These are phyloP conservation scores for Bretschneidera sinensis DNA, from an alignment of 345 rosid species.

Conservation along the genomic window DNA sequence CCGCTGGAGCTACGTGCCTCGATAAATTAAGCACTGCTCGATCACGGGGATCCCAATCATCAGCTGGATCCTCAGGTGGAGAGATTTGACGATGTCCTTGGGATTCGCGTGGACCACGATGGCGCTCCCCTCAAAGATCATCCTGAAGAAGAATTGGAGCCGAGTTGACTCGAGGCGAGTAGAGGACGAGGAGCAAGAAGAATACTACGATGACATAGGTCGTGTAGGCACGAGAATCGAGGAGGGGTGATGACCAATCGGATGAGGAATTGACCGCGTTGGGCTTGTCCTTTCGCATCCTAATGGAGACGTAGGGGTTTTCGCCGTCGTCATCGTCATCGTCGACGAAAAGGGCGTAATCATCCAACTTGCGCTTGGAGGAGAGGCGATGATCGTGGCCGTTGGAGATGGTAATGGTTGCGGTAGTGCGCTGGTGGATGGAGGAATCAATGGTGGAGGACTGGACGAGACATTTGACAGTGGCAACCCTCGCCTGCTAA, in stretches of 20 bases:
- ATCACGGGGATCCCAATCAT: constrained; percentile 58
- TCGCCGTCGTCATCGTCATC: constrained; percentile 41
- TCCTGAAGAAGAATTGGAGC: constrained; percentile 69
- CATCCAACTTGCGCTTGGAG: constrained; percentile 73
- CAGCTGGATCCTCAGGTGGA: constrained; percentile 46
- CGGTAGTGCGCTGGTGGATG: constrained; percentile 9
- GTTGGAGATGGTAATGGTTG: constrained; percentile 14
- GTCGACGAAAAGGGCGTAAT: constrained; percentile 34
- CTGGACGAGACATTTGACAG: constrained; percentile 44
- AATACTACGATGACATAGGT: constrained; percentile 14
- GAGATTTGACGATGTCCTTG: constrained; percentile 53
- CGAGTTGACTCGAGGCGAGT: constrained; percentile 25
- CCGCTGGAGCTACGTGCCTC: constrained; percentile 74
- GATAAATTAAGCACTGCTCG: constrained; percentile 65
- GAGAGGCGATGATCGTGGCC: constrained; percentile 30
- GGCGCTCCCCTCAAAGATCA: constrained; percentile 62
- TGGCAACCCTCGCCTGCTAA: constrained; percentile 36
- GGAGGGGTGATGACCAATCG: constrained; percentile 11
- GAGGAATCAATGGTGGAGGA: constrained; percentile 33
- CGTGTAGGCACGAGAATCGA: constrained; percentile 16
- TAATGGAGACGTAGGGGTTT: constrained; percentile 24
- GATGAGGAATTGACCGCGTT: constrained; percentile 34
- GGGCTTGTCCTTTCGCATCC: constrained; percentile 56
- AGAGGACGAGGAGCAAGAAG: constrained; percentile 18
- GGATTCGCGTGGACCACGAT: constrained; percentile 61